Percentiles rank a stretch among this genome's conserved stretches.
These are phyloP conservation scores for Aspergillus conjunctus DNA, from an alignment of 495 filamentous ascomycete species.

Conservation along the genomic window DNA sequence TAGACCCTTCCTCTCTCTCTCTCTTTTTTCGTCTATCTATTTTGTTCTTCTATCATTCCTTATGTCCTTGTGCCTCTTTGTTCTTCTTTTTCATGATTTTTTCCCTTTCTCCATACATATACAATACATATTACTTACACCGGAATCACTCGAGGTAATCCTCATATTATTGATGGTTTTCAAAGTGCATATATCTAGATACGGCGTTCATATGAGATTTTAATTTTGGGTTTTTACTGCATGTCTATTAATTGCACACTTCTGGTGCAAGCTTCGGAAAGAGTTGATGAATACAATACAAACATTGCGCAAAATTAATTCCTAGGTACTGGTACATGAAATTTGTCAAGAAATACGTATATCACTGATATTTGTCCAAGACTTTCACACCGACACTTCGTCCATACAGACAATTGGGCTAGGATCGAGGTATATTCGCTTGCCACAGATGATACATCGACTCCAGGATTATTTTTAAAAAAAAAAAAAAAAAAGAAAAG, in stretches of 20 bases:
- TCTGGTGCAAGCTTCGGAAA: no score
- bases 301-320: neutral
- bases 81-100: conserved; percentile 13
- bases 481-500: neutral
- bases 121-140: neutral
- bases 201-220: neutral
- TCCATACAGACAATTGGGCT: neutral
- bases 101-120: conserved; percentile 6
- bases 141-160: neutral
- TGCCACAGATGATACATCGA: neutral
- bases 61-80: conserved; percentile 10
- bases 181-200: conserved; percentile 1
- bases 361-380: neutral
- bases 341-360: neutral
- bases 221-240: neutral
- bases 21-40: conserved; percentile 2
- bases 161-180: conserved; percentile 2
- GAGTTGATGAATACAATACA: neutral
- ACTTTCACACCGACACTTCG: neutral
- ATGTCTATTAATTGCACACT: neutral
- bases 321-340: neutral
- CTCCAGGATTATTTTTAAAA: neutral
- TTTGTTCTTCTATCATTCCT: conserved; percentile 14
- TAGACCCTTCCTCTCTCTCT: conserved; percentile 16
- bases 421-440: neutral